Conservation (phyloP, 768 basidiomycete genomes). For the Pholiota conissans region DNA sequence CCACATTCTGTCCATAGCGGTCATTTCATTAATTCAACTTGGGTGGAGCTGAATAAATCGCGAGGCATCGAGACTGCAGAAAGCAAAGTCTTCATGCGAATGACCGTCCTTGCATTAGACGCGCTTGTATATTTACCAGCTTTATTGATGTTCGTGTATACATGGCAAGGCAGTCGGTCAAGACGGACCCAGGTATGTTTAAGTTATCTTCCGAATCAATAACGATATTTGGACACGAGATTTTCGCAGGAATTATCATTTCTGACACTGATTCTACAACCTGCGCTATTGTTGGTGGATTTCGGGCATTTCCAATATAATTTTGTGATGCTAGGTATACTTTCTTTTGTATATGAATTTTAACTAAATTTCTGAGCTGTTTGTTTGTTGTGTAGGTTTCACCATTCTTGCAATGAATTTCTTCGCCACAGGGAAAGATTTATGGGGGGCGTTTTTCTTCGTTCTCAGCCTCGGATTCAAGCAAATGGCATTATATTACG, state of each 20-base stretch:
- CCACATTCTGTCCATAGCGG: constrained; percentile 22
- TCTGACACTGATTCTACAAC: constrained; percentile 76
- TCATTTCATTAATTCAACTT: constrained; percentile 45
- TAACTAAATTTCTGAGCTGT: background rate
- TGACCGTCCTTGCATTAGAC: constrained; percentile 71
- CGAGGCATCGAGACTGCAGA: constrained; percentile 68
- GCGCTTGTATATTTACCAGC: constrained; percentile 74
- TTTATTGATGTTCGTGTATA: constrained; percentile 59
- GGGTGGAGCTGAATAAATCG: constrained; percentile 72
- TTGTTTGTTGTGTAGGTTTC: constrained; percentile 47
- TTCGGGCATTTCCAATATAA: constrained; percentile 97
- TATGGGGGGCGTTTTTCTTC: constrained; percentile 76
- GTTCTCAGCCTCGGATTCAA: constrained; percentile 89
- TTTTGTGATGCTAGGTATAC: constrained; percentile 84
- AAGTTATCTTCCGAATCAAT: background rate
- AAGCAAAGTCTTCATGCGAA: constrained; percentile 80
- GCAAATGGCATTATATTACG: constrained; percentile 95
- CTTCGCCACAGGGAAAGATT: constrained; percentile 69
- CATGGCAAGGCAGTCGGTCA: constrained; percentile 71
- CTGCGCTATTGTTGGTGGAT: constrained; percentile 81
- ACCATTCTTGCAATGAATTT: constrained; percentile 68
- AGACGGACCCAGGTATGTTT: constrained; percentile 71
- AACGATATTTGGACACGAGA: constrained; percentile 1
- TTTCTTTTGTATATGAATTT: background rate
- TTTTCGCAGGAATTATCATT: constrained; percentile 60